These are phyloP conservation scores for Zalaria sp. DNA, from an alignment of 2,329 filamentous ascomycete species.

Conservation along the genomic window DNA sequence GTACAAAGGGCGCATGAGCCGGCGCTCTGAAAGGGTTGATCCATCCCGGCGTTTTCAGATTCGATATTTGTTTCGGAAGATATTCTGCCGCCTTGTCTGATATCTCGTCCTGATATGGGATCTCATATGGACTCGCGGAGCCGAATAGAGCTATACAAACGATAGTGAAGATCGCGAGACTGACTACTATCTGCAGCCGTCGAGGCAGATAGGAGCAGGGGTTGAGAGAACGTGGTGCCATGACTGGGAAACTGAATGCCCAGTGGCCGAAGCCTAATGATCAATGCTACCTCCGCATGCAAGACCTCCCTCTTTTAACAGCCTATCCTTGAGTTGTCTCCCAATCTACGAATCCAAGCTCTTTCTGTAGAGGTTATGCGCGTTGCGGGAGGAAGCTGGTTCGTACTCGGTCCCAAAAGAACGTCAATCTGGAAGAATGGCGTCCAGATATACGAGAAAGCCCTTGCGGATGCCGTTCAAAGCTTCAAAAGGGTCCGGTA, in stretches of 20 bases:
- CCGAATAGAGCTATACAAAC: conserved; percentile 22
- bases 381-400: no score
- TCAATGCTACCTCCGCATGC: not conserved
- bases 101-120: conserved; percentile 22
- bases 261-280: not conserved
- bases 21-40: conserved; percentile 53
- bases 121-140: conserved; percentile 13
- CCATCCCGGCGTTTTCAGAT: conserved; percentile 19
- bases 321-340: no score
- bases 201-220: conserved; percentile 27
- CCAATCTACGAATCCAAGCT: no score
- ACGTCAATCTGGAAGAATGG: no score
- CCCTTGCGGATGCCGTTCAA: no score
- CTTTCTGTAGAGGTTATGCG: no score
- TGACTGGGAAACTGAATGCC: not conserved
- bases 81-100: conserved; percentile 22
- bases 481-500: no score
- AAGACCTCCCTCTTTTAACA: no score
- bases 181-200: conserved; percentile 30
- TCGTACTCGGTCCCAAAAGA: no score
- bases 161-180: conserved; percentile 21
- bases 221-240: conserved; percentile 10
- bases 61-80: conserved; percentile 14
- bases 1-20: conserved; percentile 57
- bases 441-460: no score